These are phyloP conservation scores for Nemania bipapillata DNA, from an alignment of 2,329 filamentous ascomycete species.

Conservation along the genomic window DNA sequence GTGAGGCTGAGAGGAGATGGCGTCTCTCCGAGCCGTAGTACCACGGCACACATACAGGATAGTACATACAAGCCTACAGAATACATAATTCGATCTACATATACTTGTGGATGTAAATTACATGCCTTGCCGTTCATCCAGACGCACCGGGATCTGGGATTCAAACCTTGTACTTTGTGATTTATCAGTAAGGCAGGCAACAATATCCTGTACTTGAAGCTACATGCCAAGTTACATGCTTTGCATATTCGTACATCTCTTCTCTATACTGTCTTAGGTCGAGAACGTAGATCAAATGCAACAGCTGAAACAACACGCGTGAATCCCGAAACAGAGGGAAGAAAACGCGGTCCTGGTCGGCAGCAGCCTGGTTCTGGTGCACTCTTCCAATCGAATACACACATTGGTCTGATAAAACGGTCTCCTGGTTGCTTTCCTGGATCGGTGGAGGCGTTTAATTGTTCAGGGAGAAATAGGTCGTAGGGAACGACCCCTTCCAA, in stretches of 20 bases:
- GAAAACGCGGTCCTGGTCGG: conserved; percentile 22
- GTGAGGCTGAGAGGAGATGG: conserved; percentile 38
- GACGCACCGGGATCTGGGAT: neutral
- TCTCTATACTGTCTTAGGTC: conserved; percentile 1
- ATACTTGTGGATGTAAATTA: no score
- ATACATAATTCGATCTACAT: conserved; percentile 3
- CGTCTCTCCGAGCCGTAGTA: conserved; percentile 34
- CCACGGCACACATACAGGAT: conserved; percentile 18
- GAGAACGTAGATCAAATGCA: conserved; percentile 23
- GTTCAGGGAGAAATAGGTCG: no score
- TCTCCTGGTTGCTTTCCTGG: neutral
- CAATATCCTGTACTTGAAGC: neutral
- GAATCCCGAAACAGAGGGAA: conserved; percentile 30
- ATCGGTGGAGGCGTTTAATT: neutral
- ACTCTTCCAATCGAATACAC: conserved; percentile 7
- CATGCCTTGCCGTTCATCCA: conserved; percentile 1
- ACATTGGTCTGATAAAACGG: conserved; percentile 15
- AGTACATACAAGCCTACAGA: conserved; percentile 4
- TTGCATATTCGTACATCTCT: neutral
- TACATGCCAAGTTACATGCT: neutral
- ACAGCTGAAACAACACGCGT: conserved; percentile 32
- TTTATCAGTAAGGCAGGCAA: neutral
- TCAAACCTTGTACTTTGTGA: neutral
- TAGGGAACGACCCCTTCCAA: neutral
- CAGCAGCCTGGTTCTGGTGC: conserved; percentile 20